These are phyloP conservation scores for Ceratocystis colombiana DNA, from an alignment of 2,329 filamentous ascomycete genomes.

Conservation along the genomic window DNA sequence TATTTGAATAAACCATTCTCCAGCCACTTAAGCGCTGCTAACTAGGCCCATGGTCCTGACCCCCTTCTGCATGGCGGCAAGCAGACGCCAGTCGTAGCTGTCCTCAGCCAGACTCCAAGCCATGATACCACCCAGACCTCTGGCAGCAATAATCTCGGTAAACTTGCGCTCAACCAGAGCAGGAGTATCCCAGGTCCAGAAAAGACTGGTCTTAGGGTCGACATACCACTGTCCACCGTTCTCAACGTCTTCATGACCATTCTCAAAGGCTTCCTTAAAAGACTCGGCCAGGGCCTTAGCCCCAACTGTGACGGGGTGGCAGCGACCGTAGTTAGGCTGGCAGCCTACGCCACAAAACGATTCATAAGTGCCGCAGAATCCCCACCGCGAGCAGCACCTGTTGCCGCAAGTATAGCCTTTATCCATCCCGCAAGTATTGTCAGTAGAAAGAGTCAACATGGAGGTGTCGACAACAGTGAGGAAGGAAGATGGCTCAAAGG, in stretches of 20 bases:
- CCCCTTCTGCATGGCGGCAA: not conserved
- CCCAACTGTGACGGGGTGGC: too few species aligned
- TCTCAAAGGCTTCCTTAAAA: slow-evolving; percentile 44
- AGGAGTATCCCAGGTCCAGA: slow-evolving; percentile 66
- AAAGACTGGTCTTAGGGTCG: slow-evolving; percentile 48
- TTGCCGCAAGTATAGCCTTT: too few species aligned
- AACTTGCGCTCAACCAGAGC: slow-evolving; percentile 54
- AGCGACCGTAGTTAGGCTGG: too few species aligned
- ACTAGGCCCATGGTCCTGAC: too few species aligned
- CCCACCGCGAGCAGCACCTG: too few species aligned
- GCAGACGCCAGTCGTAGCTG: slow-evolving; percentile 9
- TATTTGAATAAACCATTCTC: too few species aligned
- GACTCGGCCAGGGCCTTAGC: slow-evolving; percentile 32
- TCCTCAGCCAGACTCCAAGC: slow-evolving; percentile 68
- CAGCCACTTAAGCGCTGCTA: too few species aligned
- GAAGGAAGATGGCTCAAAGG: not conserved
- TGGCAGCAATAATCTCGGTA: slow-evolving; percentile 44
- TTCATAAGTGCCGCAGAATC: too few species aligned
- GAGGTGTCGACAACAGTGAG: not conserved
- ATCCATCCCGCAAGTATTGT: too few species aligned
- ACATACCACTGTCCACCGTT: slow-evolving; percentile 59
- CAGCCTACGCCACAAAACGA: too few species aligned
- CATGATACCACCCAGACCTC: slow-evolving; percentile 59
- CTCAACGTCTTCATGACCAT: slow-evolving; percentile 47
- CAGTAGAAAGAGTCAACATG: too few species aligned